Conservation (phyloP, 257 asterid species). For the Sherardia arvensis region DNA sequence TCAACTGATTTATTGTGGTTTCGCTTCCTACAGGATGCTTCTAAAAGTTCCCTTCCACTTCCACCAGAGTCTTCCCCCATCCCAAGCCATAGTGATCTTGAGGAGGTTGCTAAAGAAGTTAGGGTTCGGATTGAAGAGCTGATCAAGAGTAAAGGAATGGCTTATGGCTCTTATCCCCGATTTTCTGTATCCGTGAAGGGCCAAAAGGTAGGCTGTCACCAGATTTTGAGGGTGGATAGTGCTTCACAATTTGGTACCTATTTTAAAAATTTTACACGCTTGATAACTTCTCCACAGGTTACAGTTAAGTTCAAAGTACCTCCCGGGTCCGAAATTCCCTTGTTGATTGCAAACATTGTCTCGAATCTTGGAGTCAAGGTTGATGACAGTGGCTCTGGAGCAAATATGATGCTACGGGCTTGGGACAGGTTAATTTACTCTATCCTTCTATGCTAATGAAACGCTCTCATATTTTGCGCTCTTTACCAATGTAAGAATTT, state of each 20-base stretch:
- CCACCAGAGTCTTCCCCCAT: not conserved
- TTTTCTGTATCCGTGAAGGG: constrained; percentile 77
- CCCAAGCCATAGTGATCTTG: not conserved
- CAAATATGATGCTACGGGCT: constrained; percentile 78
- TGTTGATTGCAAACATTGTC: constrained; percentile 62
- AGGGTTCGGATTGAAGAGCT: not conserved
- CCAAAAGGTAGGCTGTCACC: constrained; percentile 42
- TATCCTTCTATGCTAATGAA: not conserved
- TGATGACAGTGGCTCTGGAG: constrained; percentile 47
- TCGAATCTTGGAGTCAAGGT: constrained; percentile 74
- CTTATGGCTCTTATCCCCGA: constrained; percentile 56
- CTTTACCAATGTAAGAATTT: not conserved
- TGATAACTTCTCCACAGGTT: constrained; percentile 40
- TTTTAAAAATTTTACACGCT: not conserved
- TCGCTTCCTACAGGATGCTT: not conserved
- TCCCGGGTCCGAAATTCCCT: constrained; percentile 74
- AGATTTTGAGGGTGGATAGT: constrained; percentile 5
- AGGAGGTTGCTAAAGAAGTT: not conserved
- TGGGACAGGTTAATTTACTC: constrained; percentile 92
- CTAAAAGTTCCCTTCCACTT: not conserved
- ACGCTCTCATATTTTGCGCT: not conserved
- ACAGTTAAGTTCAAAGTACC: constrained; percentile 81
- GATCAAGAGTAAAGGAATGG: not conserved
- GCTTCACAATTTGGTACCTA: constrained; percentile 11
- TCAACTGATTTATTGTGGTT: not conserved